Base-by-base conservation (phyloP, 176 grass and related monocot genomes). In the Ampelocalamus luodianensis region DNA sequence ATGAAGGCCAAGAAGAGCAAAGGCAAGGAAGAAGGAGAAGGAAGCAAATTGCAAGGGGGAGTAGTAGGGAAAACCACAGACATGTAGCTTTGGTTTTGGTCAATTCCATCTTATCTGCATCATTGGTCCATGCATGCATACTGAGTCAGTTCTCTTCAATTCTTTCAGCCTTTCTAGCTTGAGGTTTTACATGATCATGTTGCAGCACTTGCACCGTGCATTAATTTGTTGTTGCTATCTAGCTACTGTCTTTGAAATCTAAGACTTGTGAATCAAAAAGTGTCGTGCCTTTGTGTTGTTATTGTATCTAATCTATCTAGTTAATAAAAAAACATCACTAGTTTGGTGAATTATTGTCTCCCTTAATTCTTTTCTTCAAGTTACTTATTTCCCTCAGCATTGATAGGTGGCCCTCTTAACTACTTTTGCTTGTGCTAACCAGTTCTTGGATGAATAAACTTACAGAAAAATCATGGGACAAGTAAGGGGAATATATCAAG, bases 1-100 rank as follows among this genome's bases (percentile, higher is more conserved):
- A 37, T 89, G 44, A 94, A 59, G 89, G 38, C 79, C 77, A 85
- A 72, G 78, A 91, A 65, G 72, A 89, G 74, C 70, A 76, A 86
- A 34, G 68, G 16, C 50, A 83, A 82, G 59, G 50, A 79, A 1
- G 83, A 11, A 50, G 34, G 54, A 38, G 37, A 14, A 85, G 83
- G 51, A 23, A 63, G 68, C 68, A 82, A 65, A 73, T 78, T 81
- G 38, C 84, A 89, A 79, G 79, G 81, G 24, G 65, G 38, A 37
- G 71, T 2, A 15, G 59, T 10, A 38, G 56, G 44, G 60, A 73
- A 80, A 71, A 14, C 50, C 49, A 39, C 45, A 13, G 12, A 17
- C 23, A 17, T 78, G 55, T 86, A 86, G 78, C 55, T 72, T 61
- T 29, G 14, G 29, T 55, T 66, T 14, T 88, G 14, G 5, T n/a